A percentile compares a stretch with the other conserved stretches of the same genome.
Evolutionary conservation across 441 rosid genomes (phyloP).

Genomic region (Adansonia gregorii): DNA sequence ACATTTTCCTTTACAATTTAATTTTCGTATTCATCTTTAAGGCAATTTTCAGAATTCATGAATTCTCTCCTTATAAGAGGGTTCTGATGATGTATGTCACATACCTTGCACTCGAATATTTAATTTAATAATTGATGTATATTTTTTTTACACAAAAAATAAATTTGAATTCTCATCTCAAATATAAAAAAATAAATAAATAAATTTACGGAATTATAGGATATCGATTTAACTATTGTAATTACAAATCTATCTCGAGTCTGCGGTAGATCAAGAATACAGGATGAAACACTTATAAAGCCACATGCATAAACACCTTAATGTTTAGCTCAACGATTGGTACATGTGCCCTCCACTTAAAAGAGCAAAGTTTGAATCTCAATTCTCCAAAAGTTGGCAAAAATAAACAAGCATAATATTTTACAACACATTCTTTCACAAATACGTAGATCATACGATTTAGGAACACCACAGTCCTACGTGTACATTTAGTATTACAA

Average conservation of each 20-base stretch:
- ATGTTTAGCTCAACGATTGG: too few species aligned
- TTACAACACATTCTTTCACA: neutral
- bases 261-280: too few species aligned
- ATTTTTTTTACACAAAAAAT: neutral
- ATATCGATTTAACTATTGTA: neutral
- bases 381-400: too few species aligned
- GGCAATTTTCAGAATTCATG: neutral
- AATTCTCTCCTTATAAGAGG: neutral
- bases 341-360: too few species aligned
- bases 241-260: neutral
- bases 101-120: neutral
- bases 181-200: neutral
- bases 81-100: too few species aligned
- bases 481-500: constrained; percentile 13
- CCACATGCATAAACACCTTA: too few species aligned
- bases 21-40: neutral
- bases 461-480: neutral
- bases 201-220: neutral
- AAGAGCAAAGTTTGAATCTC: too few species aligned
- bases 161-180: neutral
- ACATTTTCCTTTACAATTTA: neutral
- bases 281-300: too few species aligned
- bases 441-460: neutral
- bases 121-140: neutral
- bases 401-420: neutral